A percentile compares a stretch with the other conserved stretches of the same genome.
These are phyloP conservation scores for Avena atlantica DNA, from an alignment of 176 grass and related monocot genomes.

Conservation along the genomic window DNA sequence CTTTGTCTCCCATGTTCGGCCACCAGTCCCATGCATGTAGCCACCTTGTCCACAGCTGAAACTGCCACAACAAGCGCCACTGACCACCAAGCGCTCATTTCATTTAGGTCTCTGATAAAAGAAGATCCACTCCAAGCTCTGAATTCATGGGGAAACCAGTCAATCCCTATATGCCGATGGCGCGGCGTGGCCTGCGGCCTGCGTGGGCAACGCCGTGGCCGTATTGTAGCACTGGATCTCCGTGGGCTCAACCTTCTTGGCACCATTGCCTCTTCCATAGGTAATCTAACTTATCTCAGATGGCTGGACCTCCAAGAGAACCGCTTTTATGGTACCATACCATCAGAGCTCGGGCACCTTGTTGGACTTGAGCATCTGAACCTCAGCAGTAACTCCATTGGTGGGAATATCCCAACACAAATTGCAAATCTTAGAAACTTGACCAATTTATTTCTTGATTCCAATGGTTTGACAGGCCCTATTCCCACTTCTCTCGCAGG, in stretches of 20 bases:
- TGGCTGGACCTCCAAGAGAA: background rate
- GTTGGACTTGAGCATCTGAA: background rate
- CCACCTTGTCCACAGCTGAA: background rate
- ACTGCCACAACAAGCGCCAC: background rate
- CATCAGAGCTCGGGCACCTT: slow-evolving; percentile 7
- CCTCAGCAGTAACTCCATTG: background rate
- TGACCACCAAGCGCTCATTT: slow-evolving; percentile 17
- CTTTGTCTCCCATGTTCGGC: background rate
- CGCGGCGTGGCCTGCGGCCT: background rate
- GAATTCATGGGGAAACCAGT: background rate
- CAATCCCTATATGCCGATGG: slow-evolving; percentile 2
- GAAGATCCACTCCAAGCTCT: background rate
- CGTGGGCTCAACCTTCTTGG: background rate
- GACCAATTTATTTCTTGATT: background rate
- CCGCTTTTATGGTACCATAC: background rate
- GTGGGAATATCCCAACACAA: background rate
- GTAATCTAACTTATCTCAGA: background rate
- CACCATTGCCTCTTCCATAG: background rate
- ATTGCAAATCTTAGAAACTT: slow-evolving; percentile 1
- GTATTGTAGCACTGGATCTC: background rate
- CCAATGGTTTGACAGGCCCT: background rate
- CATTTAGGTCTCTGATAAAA: background rate
- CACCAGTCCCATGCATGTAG: background rate
- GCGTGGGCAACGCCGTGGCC: background rate
- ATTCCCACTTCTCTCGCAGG: background rate